Evolutionary conservation across 345 rosid species (phyloP), one percentile per base, ranked within the genome.

Genomic region (Eucalyptus victrix): DNA sequence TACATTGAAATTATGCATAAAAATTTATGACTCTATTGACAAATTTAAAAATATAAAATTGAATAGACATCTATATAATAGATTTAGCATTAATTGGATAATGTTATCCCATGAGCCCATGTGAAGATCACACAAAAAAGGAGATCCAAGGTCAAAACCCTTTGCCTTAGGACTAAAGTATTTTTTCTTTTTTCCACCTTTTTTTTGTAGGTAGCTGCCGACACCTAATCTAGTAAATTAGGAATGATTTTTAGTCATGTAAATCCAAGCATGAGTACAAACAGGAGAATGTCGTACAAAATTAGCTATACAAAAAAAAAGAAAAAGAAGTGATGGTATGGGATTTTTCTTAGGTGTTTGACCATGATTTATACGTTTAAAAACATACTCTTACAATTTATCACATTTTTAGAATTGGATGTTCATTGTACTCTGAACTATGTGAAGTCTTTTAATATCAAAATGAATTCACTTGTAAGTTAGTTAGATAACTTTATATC

Each of bases 11-110:
- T 17, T 34, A 34, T 32, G 7, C 7, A 5, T 0, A 72, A 19
- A 72, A 0, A 9, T 72, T 67, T 30, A 32, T 3, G 40, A 16
- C 0, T 32, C 1, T 32, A 32, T 8, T 67, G 1, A 17, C 0
- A 17, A 67, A 17, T 67, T 3, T 9, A 32, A 32, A 67, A 17
- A 1, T 32, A 32, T 32, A 32, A 0, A 34, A 5, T 5, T 34
- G 12, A 19, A 32, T 72, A 18, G 15, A 1, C 26, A 10, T 72
- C 1, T 4, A 4, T 72, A 5, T 1, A 9, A 37, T 9, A 17
- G 0, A 5, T 37, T 34, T 72, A 9, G 4, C 7, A 37, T 34
- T 72, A 42, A 5, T 37, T 34, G 14, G 45, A 9, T 10, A 72
- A 34, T 72, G 14, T 72, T 19, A 37, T 23, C 80, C 45, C 8